Percentiles rank a stretch among this genome's conserved stretches.
These are phyloP conservation scores for Senecio squalidus DNA, from an alignment of 140 eudicot species.

Conservation along the genomic window DNA sequence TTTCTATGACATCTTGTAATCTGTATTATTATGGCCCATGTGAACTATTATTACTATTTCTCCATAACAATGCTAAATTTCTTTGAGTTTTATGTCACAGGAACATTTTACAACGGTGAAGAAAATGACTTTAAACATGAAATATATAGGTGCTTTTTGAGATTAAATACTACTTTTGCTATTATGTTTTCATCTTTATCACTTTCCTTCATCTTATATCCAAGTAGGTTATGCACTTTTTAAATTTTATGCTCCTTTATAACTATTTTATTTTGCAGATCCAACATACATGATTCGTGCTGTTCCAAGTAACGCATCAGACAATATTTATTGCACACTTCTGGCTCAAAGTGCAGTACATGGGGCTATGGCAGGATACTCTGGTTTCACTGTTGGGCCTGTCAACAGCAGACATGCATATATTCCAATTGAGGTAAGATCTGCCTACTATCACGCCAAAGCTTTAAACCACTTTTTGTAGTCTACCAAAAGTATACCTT, in stretches of 20 bases:
- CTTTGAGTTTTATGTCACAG: constrained; percentile 33
- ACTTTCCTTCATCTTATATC: background rate
- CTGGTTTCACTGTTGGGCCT: constrained; percentile 94
- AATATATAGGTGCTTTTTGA: constrained; percentile 59
- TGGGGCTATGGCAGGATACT: constrained; percentile 97
- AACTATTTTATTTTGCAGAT: constrained; percentile 38
- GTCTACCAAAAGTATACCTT: background rate
- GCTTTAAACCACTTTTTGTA: background rate
- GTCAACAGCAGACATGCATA: constrained; percentile 92
- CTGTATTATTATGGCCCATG: background rate
- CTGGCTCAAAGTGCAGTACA: constrained; percentile 93
- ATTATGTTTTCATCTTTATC: background rate
- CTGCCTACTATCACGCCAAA: background rate
- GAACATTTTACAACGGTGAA: constrained; percentile 73
- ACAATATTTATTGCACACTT: constrained; percentile 89
- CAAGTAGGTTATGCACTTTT: background rate
- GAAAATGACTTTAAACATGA: constrained; percentile 61
- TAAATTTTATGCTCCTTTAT: background rate
- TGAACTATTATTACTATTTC: background rate
- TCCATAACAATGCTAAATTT: no score
- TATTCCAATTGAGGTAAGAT: constrained; percentile 78
- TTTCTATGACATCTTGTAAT: background rate
- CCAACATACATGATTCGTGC: constrained; percentile 97
- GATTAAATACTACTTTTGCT: constrained; percentile 5
- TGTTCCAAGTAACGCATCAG: constrained; percentile 85